phyloP scores from a whole-genome alignment of 2,329 filamentous ascomycete genomes.

The Fusarium sp. region DNA sequence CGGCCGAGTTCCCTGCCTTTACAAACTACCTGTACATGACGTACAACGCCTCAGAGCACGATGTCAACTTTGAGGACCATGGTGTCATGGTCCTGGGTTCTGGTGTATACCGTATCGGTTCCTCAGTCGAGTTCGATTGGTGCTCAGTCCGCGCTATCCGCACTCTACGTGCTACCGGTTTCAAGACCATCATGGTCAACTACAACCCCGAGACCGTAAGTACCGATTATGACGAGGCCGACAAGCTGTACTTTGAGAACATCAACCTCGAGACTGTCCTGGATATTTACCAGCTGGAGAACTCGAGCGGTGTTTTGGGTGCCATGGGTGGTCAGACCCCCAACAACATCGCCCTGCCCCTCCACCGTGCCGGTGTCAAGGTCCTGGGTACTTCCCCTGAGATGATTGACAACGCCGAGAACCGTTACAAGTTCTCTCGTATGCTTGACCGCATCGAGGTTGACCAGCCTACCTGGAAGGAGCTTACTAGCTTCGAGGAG shows the following conservation, averaged over 20 bases:
- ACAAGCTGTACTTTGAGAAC: conserved; percentile 95
- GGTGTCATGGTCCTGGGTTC: conserved; percentile 97
- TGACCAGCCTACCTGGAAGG: conserved; percentile 98
- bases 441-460: conserved; percentile 96
- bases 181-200: conserved; percentile 98
- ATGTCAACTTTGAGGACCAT: conserved; percentile 86
- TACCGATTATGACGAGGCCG: conserved; percentile 95
- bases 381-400: conserved; percentile 96
- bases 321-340: conserved; percentile 98
- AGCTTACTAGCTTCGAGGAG: conserved; percentile 93
- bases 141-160: conserved; percentile 95
- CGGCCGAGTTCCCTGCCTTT: conserved; percentile 92
- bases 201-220: conserved; percentile 91
- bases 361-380: conserved; percentile 90
- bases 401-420: conserved; percentile 98
- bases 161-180: conserved; percentile 83
- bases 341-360: conserved; percentile 94
- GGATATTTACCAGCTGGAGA: conserved; percentile 93
- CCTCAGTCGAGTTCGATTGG: conserved; percentile 99
- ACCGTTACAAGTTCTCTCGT: conserved; percentile 97
- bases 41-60: conserved; percentile 90
- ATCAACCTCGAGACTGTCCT: conserved; percentile 91
- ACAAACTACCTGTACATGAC: conserved; percentile 98
- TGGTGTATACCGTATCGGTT: conserved; percentile 96
- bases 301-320: conserved; percentile 85